Evolutionary conservation across 1,284 basidiomycete species (phyloP).

Genomic region (Trichosporon sp.): DNA sequence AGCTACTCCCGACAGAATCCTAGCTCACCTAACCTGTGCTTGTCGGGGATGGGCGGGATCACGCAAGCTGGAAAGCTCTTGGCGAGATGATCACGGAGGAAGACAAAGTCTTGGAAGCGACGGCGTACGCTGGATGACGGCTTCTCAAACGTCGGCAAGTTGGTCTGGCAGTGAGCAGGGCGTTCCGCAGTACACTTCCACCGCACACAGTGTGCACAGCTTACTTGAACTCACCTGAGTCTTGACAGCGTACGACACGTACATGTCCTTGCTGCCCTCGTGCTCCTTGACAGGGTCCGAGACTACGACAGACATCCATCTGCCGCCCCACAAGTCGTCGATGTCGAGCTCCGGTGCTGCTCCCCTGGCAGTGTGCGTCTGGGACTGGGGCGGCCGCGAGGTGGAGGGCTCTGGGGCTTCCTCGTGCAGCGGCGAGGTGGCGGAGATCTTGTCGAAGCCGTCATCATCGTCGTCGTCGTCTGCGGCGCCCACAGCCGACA

Average conservation of each 20-base stretch:
- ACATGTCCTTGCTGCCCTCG: constrained; percentile 92
- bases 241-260: constrained; percentile 89
- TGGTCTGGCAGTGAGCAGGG: constrained; percentile 42
- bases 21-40: constrained; percentile 84
- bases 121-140: constrained; percentile 74
- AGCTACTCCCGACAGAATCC: background rate
- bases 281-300: constrained; percentile 93
- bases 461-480: constrained; percentile 42
- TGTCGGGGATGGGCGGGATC: constrained; percentile 92
- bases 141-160: constrained; percentile 45
- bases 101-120: constrained; percentile 96
- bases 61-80: constrained; percentile 96
- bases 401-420: constrained; percentile 26
- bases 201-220: background rate
- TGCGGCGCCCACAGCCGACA: constrained; percentile 32
- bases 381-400: constrained; percentile 9
- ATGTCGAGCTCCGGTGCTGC: constrained; percentile 23
- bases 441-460: constrained; percentile 51
- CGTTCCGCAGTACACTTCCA: background rate
- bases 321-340: constrained; percentile 70
- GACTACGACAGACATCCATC: constrained; percentile 77
- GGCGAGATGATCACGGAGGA: constrained; percentile 82
- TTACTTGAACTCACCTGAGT: constrained; percentile 68
- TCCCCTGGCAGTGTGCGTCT: background rate
- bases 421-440: constrained; percentile 28